Evolutionary conservation across 495 filamentous ascomycete species (phyloP).

Genomic region (Melanomma pulvis-pyrius): DNA sequence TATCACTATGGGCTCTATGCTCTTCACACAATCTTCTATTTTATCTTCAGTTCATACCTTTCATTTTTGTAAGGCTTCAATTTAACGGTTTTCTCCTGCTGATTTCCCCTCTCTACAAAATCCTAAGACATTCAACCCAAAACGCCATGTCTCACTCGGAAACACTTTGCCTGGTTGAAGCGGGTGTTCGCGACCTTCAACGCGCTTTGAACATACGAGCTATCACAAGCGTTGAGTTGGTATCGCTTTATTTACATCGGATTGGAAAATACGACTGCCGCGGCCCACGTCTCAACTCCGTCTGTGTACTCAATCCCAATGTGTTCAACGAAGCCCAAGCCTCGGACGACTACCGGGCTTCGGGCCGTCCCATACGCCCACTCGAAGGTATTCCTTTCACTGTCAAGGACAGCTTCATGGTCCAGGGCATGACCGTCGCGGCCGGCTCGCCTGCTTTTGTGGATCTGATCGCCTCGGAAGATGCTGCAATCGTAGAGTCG

Average conservation of each 20-base stretch:
- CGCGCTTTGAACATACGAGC: slow-evolving; percentile 24
- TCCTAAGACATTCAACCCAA: too few relatives aligned
- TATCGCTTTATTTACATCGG: slow-evolving; percentile 35
- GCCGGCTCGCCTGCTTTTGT: slow-evolving; percentile 44
- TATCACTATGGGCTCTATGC: too few relatives aligned
- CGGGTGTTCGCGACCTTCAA: slow-evolving; percentile 37
- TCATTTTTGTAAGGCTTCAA: too few relatives aligned
- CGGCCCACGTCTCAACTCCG: slow-evolving; percentile 41
- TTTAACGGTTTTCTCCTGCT: too few relatives aligned
- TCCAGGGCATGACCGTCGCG: slow-evolving; percentile 43
- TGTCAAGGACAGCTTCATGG: slow-evolving; percentile 46
- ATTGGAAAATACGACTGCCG: slow-evolving; percentile 39
- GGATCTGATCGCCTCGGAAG: slow-evolving; percentile 34
- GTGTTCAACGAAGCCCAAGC: slow-evolving; percentile 45
- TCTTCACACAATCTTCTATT: too few relatives aligned
- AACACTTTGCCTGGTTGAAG: too few relatives aligned
- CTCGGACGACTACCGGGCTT: slow-evolving; percentile 39
- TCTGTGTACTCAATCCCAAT: slow-evolving; percentile 41
- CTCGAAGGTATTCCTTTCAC: slow-evolving; percentile 46
- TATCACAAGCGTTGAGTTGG: slow-evolving; percentile 39
- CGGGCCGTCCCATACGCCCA: slow-evolving; percentile 14
- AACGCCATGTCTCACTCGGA: too few relatives aligned
- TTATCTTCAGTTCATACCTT: too few relatives aligned
- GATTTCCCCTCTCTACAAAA: too few relatives aligned
- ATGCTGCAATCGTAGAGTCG: slow-evolving; percentile 39